A percentile compares a stretch with the other conserved stretches of the same genome.
Evolutionary conservation across 2,329 filamentous ascomycete genomes (phyloP).

Genomic region (Stagonosporopsis chrysanthemi): DNA sequence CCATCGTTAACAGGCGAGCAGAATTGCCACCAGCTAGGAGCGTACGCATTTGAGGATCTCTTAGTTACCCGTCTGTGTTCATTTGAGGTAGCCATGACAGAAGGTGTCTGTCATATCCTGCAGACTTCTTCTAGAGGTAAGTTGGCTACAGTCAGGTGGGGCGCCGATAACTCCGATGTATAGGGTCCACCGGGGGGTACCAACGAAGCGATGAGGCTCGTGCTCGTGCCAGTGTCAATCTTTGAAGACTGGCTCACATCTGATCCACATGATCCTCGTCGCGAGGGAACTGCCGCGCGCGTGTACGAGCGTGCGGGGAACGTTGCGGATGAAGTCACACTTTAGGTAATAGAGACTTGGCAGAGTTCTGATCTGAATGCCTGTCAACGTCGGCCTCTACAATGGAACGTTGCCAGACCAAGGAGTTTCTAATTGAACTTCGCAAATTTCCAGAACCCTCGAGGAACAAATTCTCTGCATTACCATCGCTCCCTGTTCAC

Average conservation of each 20-base stretch:
- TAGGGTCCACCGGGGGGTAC: background rate
- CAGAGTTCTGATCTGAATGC: background rate
- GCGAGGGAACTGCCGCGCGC: slow-evolving; percentile 3
- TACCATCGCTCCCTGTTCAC: background rate
- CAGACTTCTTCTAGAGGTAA: slow-evolving; percentile 1
- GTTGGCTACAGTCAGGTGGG: slow-evolving; percentile 6
- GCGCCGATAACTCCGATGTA: slow-evolving; percentile 13
- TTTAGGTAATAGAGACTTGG: slow-evolving; percentile 12
- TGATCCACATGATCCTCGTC: slow-evolving; percentile 3
- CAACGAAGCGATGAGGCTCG: background rate
- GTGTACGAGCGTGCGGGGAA: slow-evolving; percentile 11
- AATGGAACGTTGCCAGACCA: background rate
- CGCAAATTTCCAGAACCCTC: slow-evolving; percentile 3
- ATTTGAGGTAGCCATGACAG: slow-evolving; percentile 31
- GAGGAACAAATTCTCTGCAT: background rate
- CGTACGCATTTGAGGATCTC: slow-evolving; percentile 36
- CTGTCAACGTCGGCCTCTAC: background rate
- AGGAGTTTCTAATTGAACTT: background rate
- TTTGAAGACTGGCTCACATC: background rate
- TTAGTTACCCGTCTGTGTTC: slow-evolving; percentile 34
- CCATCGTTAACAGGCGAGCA: background rate
- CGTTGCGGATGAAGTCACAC: background rate
- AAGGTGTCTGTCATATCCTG: slow-evolving; percentile 5
- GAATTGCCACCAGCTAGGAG: background rate
- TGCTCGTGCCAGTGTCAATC: background rate